phyloP scores from a whole-genome alignment of 2,329 filamentous ascomycete genomes.

The Didymella keratinophila region DNA sequence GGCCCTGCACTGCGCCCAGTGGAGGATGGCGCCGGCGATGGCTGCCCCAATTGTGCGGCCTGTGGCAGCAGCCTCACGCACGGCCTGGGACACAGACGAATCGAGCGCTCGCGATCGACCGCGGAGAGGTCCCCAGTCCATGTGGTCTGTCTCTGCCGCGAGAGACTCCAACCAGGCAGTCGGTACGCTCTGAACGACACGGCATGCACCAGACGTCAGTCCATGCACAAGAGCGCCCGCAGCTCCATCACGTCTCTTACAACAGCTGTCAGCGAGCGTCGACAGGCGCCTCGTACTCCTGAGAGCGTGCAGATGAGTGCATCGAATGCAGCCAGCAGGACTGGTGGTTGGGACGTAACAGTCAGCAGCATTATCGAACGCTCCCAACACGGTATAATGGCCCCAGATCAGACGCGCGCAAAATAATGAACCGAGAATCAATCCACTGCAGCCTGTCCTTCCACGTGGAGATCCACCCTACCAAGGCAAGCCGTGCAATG shows the following conservation, averaged over 20 bases:
- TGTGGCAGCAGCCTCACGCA: conserved; percentile 33
- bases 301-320: neutral
- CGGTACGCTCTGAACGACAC: conserved; percentile 35
- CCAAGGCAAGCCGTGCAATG: conserved; percentile 30
- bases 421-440: conserved; percentile 23
- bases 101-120: conserved; percentile 37
- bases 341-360: conserved; percentile 17
- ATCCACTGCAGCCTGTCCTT: conserved; percentile 25
- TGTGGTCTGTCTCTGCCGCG: conserved; percentile 31
- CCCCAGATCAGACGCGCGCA: conserved; percentile 34
- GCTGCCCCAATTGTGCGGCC: conserved; percentile 35
- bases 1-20: conserved; percentile 27
- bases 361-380: conserved; percentile 20
- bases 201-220: conserved; percentile 21
- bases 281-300: conserved; percentile 39
- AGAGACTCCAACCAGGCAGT: conserved; percentile 39
- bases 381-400: conserved; percentile 13
- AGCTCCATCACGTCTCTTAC: conserved; percentile 17
- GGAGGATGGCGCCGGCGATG: conserved; percentile 32
- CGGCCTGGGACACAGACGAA: conserved; percentile 31
- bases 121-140: conserved; percentile 38
- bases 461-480: conserved; percentile 48
- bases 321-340: conserved; percentile 12
- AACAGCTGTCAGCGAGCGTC: conserved; percentile 38
- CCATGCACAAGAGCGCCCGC: conserved; percentile 27